phyloP scores from a whole-genome alignment of 140 eudicot species.

The Flaveria floridana region DNA sequence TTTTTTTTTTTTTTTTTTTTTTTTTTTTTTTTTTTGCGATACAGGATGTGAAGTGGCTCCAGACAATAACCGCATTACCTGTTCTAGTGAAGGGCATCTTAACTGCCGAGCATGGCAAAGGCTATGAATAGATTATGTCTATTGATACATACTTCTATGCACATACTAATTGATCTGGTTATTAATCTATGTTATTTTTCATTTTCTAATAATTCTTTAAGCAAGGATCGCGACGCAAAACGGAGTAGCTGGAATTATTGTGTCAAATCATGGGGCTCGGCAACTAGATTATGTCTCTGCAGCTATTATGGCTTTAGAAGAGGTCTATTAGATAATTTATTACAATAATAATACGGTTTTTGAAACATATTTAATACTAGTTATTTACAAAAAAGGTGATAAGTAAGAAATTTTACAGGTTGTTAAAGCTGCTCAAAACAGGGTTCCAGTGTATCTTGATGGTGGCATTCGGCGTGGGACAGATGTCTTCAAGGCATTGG shows the following conservation, averaged over 20 bases:
- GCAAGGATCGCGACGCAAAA: constrained; percentile 72
- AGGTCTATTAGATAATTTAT: constrained; percentile 42
- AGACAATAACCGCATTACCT: constrained; percentile 70
- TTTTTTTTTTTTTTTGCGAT: not conserved
- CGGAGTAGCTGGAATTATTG: constrained; percentile 88
- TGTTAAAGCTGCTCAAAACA: constrained; percentile 70
- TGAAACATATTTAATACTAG: not conserved
- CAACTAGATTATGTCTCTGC: constrained; percentile 94
- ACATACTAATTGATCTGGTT: not conserved
- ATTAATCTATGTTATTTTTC: not conserved
- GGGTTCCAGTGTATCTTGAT: constrained; percentile 82
- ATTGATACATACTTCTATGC: not conserved
- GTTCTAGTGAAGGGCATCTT: constrained; percentile 82
- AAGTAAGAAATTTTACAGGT: constrained; percentile 41
- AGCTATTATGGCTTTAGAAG: constrained; percentile 82
- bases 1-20: not conserved
- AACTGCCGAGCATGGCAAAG: constrained; percentile 89
- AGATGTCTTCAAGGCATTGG: constrained; percentile 92
- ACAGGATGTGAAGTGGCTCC: constrained; percentile 91
- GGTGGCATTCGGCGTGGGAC: constrained; percentile 96
- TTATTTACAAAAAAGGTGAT: not conserved
- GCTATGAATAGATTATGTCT: not conserved
- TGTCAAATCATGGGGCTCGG: constrained; percentile 94
- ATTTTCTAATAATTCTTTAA: constrained; percentile 22
- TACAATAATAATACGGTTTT: not conserved